phyloP scores from a whole-genome alignment of 129 eudicot genomes.

The Flaveria robusta region DNA sequence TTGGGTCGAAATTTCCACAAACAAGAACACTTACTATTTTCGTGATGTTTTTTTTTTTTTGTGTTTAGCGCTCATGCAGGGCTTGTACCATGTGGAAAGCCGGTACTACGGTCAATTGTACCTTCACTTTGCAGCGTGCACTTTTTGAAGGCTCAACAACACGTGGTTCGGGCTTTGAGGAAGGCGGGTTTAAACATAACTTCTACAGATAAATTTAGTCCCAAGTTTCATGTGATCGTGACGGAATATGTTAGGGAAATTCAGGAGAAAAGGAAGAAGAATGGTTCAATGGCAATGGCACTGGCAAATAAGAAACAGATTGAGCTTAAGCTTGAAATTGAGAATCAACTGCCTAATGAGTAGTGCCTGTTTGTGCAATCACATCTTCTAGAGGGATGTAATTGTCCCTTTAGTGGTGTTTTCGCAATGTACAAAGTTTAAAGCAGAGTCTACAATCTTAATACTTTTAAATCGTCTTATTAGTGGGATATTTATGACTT shows the following conservation, averaged over 20 bases:
- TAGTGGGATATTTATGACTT: slow-evolving; percentile 23
- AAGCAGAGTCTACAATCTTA: slow-evolving; percentile 27
- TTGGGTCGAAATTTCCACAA: neutral
- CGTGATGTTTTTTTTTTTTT: slow-evolving; percentile 10
- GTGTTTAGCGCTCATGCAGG: slow-evolving; percentile 46
- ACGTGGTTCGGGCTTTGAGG: slow-evolving; percentile 53
- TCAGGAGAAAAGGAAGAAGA: slow-evolving; percentile 48
- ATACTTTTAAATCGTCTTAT: slow-evolving; percentile 29
- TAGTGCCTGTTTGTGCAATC: slow-evolving; percentile 7
- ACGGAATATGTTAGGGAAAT: slow-evolving; percentile 58
- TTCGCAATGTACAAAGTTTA: slow-evolving; percentile 39
- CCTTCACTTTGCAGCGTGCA: slow-evolving; percentile 54
- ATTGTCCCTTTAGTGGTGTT: slow-evolving; percentile 21
- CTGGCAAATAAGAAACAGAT: slow-evolving; percentile 33
- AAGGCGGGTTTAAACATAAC: slow-evolving; percentile 49
- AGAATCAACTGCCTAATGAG: slow-evolving; percentile 23
- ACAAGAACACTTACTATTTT: slow-evolving; percentile 2
- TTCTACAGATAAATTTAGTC: slow-evolving; percentile 41
- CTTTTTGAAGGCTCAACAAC: slow-evolving; percentile 48
- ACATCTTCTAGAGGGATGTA: slow-evolving; percentile 13
- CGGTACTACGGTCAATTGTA: slow-evolving; percentile 47
- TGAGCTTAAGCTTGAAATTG: slow-evolving; percentile 41
- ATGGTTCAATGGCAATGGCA: slow-evolving; percentile 28
- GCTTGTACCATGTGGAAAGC: slow-evolving; percentile 55
- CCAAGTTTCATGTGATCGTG: slow-evolving; percentile 53